Evolutionary conservation across 129 eudicot genomes (phyloP), one percentile per base, ranked within the genome.

Genomic region (Saposhnikovia divaricata): DNA sequence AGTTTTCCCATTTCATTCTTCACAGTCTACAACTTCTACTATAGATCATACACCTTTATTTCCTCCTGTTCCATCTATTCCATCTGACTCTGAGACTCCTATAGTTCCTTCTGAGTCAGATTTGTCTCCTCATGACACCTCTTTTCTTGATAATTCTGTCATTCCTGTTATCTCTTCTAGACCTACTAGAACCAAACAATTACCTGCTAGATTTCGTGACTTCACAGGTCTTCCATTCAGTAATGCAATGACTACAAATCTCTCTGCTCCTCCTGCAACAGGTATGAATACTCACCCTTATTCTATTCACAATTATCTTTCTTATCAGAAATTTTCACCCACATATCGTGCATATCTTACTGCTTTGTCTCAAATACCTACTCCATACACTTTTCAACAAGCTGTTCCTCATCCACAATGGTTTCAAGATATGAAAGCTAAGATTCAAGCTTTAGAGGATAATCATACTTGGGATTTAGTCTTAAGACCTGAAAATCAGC

Each of bases 11-110:
- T 25, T 53, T 9, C 48, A 53, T 4, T 0, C 4, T 6, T 16
- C 23, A 4, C 0, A 0, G 0, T 0, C 8, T 4, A 0, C 7
- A 12, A 0, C 3, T 4, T 0, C 1, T 5, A 4, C 0, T 3
- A 0, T 2, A 4, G 6, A 4, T 0, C 23, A 0, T 1, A 1
- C 59, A 16, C 8, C n/a, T 47, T 3, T 47, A 2, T 47, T 47
- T 14, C 16, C 51, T 11, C 3, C 16, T 11, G 51, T 1, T 12
- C 3, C 9, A 9, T 3, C 1, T 9, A 9, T 10, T 1, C 14
- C 48, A 9, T 2, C 14, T 45, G 1, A n/a, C n/a, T n/a, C n/a
- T n/a, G n/a, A n/a, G n/a, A n/a, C n/a, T n/a, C n/a, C n/a, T n/a
- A n/a, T n/a, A n/a, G n/a, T n/a, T n/a, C n/a, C n/a, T n/a, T n/a